These are phyloP conservation scores for Rhodotorula toruloides DNA, from an alignment of 768 basidiomycete species.

Conservation along the genomic window DNA sequence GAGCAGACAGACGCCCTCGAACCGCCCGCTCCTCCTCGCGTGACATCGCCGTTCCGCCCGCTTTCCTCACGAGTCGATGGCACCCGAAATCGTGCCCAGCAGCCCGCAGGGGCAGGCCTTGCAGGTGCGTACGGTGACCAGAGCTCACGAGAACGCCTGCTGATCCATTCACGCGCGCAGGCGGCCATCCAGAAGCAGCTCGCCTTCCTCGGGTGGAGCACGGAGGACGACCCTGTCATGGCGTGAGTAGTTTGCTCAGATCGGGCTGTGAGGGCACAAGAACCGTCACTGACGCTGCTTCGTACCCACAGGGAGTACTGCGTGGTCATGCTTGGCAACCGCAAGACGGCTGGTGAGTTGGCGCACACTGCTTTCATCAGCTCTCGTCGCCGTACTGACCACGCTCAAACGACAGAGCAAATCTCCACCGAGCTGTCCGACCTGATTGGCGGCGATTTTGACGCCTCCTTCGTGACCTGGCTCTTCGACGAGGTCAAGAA, in stretches of 20 bases:
- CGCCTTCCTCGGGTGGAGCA: constrained; percentile 37
- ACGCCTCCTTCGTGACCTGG: constrained; percentile 81
- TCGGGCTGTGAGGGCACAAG: no score
- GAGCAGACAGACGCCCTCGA: background rate
- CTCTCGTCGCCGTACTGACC: background rate
- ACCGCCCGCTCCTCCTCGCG: background rate
- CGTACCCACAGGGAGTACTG: constrained; percentile 29
- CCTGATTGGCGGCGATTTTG: constrained; percentile 77
- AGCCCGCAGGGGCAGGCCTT: constrained; percentile 29
- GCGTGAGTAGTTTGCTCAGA: constrained; percentile 20
- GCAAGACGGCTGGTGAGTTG: constrained; percentile 34
- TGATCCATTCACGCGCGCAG: constrained; percentile 7
- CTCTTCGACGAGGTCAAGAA: constrained; percentile 64
- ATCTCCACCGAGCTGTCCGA: constrained; percentile 84
- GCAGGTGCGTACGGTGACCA: constrained; percentile 12
- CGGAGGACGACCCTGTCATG: constrained; percentile 42
- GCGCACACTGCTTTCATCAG: background rate
- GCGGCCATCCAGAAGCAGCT: constrained; percentile 42
- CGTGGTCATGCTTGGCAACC: constrained; percentile 40
- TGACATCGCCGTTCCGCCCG: background rate
- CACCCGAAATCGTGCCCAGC: constrained; percentile 26
- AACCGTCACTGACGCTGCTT: background rate
- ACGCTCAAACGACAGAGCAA: constrained; percentile 53
- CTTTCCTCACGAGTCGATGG: background rate
- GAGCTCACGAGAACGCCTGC: background rate